Percentiles rank a stretch among this genome's conserved stretches.
These are phyloP conservation scores for Blastobotrys attinorum DNA, from an alignment of 805 yeast genomes.

Conservation along the genomic window DNA sequence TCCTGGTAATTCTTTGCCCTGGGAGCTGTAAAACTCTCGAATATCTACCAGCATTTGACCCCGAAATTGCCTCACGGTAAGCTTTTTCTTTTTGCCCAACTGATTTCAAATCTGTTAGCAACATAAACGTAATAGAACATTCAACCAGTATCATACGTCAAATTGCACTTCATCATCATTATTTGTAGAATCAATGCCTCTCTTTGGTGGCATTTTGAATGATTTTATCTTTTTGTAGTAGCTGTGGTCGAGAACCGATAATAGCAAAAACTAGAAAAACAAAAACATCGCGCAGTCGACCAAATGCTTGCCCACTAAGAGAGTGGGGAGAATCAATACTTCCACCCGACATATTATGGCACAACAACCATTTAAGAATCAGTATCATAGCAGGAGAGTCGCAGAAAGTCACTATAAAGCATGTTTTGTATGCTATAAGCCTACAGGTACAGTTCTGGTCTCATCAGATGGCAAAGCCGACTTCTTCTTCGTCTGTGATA, in stretches of 20 bases:
- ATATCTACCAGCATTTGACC: slow-evolving; percentile 66
- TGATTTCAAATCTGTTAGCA: slow-evolving; percentile 21
- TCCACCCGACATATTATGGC: too few species aligned
- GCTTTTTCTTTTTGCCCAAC: slow-evolving; percentile 56
- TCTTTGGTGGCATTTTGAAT: slow-evolving; percentile 1
- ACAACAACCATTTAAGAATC: slow-evolving; percentile 33
- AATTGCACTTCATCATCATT: slow-evolving; percentile 1
- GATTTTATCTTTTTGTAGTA: background rate
- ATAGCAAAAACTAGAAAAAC: too few species aligned
- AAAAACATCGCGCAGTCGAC: background rate
- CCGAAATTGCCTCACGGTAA: slow-evolving; percentile 66
- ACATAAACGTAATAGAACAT: background rate
- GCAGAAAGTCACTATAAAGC: slow-evolving; percentile 38
- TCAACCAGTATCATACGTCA: background rate
- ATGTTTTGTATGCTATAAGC: slow-evolving; percentile 47
- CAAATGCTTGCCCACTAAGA: too few species aligned
- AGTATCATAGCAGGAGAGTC: slow-evolving; percentile 39
- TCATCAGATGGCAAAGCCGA: slow-evolving; percentile 39
- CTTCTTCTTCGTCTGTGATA: slow-evolving; percentile 45
- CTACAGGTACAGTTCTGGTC: slow-evolving; percentile 42
- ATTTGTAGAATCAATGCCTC: background rate
- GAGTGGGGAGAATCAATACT: too few species aligned
- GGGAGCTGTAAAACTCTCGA: slow-evolving; percentile 58
- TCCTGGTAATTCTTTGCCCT: slow-evolving; percentile 59
- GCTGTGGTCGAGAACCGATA: too few species aligned